These are phyloP conservation scores for Cicer arietinum DNA, from an alignment of 306 rosid genomes.

Conservation along the genomic window DNA sequence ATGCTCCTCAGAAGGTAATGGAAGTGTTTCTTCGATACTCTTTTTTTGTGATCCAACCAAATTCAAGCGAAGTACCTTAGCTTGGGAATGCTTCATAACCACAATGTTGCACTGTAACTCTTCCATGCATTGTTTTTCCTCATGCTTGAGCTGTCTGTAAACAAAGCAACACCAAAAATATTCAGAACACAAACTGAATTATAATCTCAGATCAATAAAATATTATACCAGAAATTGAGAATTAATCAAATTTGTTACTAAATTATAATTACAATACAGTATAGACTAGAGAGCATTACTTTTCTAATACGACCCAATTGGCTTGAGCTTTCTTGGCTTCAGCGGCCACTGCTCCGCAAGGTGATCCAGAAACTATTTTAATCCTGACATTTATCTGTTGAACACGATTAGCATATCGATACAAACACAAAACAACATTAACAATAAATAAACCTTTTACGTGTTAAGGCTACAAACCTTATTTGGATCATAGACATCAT, in stretches of 20 bases:
- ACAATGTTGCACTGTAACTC: conserved; percentile 96
- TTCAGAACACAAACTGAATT: conserved; percentile 13
- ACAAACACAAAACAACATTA: conserved; percentile 25
- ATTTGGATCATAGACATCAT: conserved; percentile 95
- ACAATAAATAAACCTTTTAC: not conserved
- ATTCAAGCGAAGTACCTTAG: conserved; percentile 93
- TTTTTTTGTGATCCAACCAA: conserved; percentile 73
- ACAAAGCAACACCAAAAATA: conserved; percentile 31
- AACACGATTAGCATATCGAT: conserved; percentile 5
- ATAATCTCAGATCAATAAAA: conserved; percentile 24
- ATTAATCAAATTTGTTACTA: not conserved
- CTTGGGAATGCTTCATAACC: conserved; percentile 88
- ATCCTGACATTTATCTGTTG: conserved; percentile 88
- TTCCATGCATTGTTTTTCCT: conserved; percentile 92
- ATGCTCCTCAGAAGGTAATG: conserved; percentile 58
- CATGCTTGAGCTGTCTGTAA: conserved; percentile 86
- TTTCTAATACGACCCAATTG: conserved; percentile 93
- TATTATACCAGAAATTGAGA: not conserved
- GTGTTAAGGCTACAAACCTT: conserved; percentile 57
- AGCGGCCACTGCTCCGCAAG: conserved; percentile 85
- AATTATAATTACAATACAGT: conserved; percentile 4
- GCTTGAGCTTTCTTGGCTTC: conserved; percentile 88
- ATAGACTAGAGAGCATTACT: conserved; percentile 57
- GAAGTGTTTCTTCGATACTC: conserved; percentile 58
- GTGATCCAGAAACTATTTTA: conserved; percentile 86